Conservation (phyloP, 2,329 filamentous ascomycete species). For the Hortaea werneckii region DNA sequence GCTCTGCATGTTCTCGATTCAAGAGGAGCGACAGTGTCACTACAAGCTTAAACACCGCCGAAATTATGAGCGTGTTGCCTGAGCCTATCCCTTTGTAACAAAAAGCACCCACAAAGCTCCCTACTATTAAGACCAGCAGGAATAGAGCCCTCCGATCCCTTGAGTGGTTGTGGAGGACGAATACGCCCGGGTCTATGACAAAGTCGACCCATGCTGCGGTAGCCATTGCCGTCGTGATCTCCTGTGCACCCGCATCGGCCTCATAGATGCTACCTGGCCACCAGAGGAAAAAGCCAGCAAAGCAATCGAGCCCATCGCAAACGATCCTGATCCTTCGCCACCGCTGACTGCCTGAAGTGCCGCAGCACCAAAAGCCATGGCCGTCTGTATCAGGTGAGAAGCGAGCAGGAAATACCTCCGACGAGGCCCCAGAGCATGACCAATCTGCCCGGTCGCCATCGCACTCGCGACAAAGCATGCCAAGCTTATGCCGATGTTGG, state of each 20-base stretch:
- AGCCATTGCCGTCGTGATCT: conserved; percentile 56
- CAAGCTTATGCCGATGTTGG: conserved; percentile 47
- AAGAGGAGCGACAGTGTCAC: not conserved
- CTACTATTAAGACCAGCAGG: conserved; percentile 37
- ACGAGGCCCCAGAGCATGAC: conserved; percentile 43
- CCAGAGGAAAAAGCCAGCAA: conserved; percentile 48
- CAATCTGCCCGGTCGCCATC: conserved; percentile 47
- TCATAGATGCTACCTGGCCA: conserved; percentile 49
- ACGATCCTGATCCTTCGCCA: not conserved
- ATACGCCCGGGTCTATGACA: conserved; percentile 44
- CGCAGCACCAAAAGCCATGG: conserved; percentile 44
- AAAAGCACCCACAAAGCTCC: conserved; percentile 43
- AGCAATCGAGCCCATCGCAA: conserved; percentile 22
- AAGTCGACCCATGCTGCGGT: conserved; percentile 54
- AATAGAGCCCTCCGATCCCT: conserved; percentile 44
- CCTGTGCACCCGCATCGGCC: conserved; percentile 46
- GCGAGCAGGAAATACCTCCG: conserved; percentile 44
- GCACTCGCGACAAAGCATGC: conserved; percentile 47
- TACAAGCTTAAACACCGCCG: not conserved
- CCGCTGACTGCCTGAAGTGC: conserved; percentile 34
- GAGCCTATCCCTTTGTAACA: conserved; percentile 35
- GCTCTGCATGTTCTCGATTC: not conserved
- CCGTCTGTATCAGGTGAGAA: conserved; percentile 46
- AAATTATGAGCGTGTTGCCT: not conserved
- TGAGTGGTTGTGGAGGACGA: conserved; percentile 38